phyloP scores from a whole-genome alignment of 2,329 filamentous ascomycete genomes.

The Colletotrichum siamense region DNA sequence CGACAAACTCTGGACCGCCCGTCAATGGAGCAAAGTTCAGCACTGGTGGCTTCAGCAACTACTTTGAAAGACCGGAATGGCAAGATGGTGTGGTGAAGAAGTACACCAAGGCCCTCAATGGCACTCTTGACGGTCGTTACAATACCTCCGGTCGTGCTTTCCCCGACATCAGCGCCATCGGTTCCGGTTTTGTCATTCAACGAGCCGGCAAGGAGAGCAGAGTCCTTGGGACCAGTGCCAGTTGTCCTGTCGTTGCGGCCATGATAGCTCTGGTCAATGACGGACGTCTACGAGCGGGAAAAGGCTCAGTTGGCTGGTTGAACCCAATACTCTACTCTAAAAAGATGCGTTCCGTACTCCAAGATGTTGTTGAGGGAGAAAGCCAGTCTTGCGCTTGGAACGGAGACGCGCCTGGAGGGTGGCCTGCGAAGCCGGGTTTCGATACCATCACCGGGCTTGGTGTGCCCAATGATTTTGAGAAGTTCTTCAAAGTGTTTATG shows the following conservation, averaged over 20 bases:
- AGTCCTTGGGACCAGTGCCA: constrained; percentile 54
- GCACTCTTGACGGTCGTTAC: constrained; percentile 49
- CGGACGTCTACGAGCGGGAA: constrained; percentile 52
- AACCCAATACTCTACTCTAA: constrained; percentile 54
- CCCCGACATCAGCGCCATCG: constrained; percentile 60
- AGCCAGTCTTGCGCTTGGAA: constrained; percentile 46
- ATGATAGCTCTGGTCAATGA: constrained; percentile 63
- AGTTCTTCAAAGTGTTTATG: constrained; percentile 28
- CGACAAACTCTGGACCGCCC: constrained; percentile 40
- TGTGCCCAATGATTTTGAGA: constrained; percentile 46
- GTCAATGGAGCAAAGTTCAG: constrained; percentile 50
- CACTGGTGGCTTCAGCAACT: constrained; percentile 58
- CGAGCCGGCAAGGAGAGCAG: constrained; percentile 29
- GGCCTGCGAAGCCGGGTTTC: constrained; percentile 50
- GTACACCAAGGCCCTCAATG: constrained; percentile 46
- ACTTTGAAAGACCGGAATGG: constrained; percentile 51
- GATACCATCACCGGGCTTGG: constrained; percentile 58
- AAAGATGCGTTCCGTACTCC: constrained; percentile 39
- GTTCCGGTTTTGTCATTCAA: constrained; percentile 58
- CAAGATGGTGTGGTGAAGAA: constrained; percentile 44
- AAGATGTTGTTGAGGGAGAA: constrained; percentile 46
- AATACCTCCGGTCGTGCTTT: constrained; percentile 51
- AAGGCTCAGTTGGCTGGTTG: constrained; percentile 57
- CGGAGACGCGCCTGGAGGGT: constrained; percentile 41
- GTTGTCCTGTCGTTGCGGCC: constrained; percentile 58